These are phyloP conservation scores for Magnaporthiopsis poae DNA, from an alignment of 2,329 filamentous ascomycete genomes.

Conservation along the genomic window DNA sequence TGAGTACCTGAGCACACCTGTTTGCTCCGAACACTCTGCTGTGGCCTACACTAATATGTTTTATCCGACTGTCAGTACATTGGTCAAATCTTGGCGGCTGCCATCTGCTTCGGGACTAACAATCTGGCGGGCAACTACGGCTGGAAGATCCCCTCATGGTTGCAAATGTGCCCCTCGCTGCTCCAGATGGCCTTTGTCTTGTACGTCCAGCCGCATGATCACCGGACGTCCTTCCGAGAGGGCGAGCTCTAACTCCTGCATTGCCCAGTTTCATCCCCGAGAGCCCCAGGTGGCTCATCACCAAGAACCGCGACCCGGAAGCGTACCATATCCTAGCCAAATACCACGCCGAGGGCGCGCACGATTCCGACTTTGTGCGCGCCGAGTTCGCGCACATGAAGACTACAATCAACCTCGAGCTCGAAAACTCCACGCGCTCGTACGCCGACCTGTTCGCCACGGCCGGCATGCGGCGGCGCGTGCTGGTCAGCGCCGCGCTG, in stretches of 20 bases:
- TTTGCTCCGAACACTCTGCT: not conserved
- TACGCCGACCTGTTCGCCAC: constrained; percentile 45
- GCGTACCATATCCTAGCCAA: constrained; percentile 18
- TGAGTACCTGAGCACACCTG: not conserved
- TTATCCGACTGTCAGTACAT: constrained; percentile 26
- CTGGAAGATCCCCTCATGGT: constrained; percentile 27
- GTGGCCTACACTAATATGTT: not conserved
- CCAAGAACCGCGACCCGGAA: constrained; percentile 18
- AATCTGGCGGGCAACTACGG: constrained; percentile 27
- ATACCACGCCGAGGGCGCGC: constrained; percentile 40
- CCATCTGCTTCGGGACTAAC: constrained; percentile 39
- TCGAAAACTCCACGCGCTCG: constrained; percentile 37
- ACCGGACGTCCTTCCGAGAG: constrained; percentile 22
- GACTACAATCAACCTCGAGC: constrained; percentile 42
- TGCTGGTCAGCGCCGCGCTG: constrained; percentile 37
- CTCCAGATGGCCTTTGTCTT: constrained; percentile 33
- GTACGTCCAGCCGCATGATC: constrained; percentile 13
- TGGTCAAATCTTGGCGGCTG: constrained; percentile 39
- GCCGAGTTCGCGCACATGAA: constrained; percentile 53
- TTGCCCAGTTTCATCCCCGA: constrained; percentile 23
- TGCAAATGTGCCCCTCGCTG: constrained; percentile 28
- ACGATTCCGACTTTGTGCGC: constrained; percentile 40
- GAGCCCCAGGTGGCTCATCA: constrained; percentile 19
- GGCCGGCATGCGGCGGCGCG: constrained; percentile 38
- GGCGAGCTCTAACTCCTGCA: not conserved